Conservation (phyloP, 2,329 filamentous ascomycete species). For the Aureobasidium musti region DNA sequence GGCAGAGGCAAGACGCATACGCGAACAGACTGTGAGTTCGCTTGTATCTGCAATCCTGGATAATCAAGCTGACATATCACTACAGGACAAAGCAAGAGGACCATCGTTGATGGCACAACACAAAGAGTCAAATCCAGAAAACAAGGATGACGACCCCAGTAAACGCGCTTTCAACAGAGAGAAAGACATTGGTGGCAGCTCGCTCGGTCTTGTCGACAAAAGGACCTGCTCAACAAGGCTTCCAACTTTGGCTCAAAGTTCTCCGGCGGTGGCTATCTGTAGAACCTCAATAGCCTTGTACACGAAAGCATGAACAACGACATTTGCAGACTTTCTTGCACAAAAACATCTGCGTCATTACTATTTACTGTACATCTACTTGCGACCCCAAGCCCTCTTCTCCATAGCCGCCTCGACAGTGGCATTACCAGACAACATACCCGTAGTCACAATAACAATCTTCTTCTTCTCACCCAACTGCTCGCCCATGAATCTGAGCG, state of each 20-base stretch:
- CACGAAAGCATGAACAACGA: not conserved
- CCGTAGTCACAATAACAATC: slow-evolving; percentile 90
- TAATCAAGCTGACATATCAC: slow-evolving; percentile 34
- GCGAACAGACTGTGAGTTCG: slow-evolving; percentile 59
- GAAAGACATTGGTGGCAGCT: slow-evolving; percentile 85
- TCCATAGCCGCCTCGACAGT: slow-evolving; percentile 63
- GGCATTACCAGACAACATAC: slow-evolving; percentile 83
- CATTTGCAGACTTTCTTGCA: not conserved
- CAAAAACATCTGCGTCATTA: not conserved
- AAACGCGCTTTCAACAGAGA: slow-evolving; percentile 84
- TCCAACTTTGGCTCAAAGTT: slow-evolving; percentile 82
- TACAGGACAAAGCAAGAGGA: slow-evolving; percentile 42
- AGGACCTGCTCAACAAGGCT: slow-evolving; percentile 76
- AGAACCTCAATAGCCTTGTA: not conserved
- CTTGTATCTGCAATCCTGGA: slow-evolving; percentile 27
- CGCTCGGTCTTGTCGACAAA: slow-evolving; percentile 67
- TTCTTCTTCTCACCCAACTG: slow-evolving; percentile 54
- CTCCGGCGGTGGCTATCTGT: slow-evolving; percentile 67
- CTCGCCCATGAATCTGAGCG: slow-evolving; percentile 78
- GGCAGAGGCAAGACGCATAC: slow-evolving; percentile 54
- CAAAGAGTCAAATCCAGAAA: slow-evolving; percentile 51
- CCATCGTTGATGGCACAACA: slow-evolving; percentile 50
- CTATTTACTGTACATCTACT: slow-evolving; percentile 10
- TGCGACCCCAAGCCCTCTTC: slow-evolving; percentile 51
- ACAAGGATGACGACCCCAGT: slow-evolving; percentile 87